These are phyloP conservation scores for Candida sp. DNA, from an alignment of 1,139 yeast genomes.

Conservation along the genomic window DNA sequence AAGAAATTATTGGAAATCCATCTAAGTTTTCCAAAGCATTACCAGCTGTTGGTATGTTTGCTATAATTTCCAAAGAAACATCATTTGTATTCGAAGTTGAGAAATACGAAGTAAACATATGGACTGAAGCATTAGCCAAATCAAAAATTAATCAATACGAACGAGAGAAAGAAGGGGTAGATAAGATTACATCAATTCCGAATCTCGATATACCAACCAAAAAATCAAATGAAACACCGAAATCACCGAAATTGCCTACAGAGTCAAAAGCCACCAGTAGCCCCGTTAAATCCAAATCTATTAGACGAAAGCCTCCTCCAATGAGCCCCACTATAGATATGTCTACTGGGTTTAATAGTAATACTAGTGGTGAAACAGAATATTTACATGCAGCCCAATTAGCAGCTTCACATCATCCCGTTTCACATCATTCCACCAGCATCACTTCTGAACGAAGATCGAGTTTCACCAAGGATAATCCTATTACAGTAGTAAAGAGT, in stretches of 20 bases:
- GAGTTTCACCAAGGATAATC: conserved; percentile 35
- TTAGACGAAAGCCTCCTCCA: conserved; percentile 38
- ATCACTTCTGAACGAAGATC: conserved; percentile 24
- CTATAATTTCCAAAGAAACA: conserved; percentile 44
- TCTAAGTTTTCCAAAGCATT: conserved; percentile 26
- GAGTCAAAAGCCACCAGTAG: neutral
- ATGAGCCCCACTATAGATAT: conserved; percentile 19
- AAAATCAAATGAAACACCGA: conserved; percentile 10
- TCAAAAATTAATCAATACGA: conserved; percentile 48
- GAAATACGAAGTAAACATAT: conserved; percentile 45
- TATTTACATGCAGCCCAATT: conserved; percentile 43
- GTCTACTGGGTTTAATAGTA: conserved; percentile 32
- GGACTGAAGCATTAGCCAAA: conserved; percentile 56
- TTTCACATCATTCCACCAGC: too few species aligned
- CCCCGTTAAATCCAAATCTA: conserved; percentile 11
- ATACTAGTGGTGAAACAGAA: conserved; percentile 18
- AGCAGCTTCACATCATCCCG: conserved; percentile 32
- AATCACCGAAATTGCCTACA: conserved; percentile 10
- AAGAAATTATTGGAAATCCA: conserved; percentile 44
- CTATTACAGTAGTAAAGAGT: conserved; percentile 1
- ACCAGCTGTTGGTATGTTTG: conserved; percentile 49
- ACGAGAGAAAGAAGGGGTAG: conserved; percentile 25
- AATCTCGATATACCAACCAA: neutral
- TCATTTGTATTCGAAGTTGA: conserved; percentile 59
- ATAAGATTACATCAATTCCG: conserved; percentile 4